These are phyloP conservation scores for Candida schatavii DNA, from an alignment of 805 yeast species.

Conservation along the genomic window DNA sequence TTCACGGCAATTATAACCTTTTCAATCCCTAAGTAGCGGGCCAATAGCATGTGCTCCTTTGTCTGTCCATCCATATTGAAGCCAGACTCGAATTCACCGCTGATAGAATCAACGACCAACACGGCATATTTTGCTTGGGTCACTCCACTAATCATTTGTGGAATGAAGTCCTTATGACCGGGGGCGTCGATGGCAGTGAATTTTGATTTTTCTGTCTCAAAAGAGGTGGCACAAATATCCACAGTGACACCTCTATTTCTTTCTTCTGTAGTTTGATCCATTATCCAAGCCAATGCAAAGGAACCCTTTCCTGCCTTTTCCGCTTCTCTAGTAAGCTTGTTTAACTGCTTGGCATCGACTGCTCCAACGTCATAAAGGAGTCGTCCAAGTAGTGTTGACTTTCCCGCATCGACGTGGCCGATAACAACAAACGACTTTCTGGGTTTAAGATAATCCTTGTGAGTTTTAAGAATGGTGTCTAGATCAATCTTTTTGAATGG, in stretches of 20 bases:
- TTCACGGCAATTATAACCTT: slow-evolving; percentile 61
- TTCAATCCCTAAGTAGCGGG: slow-evolving; percentile 64
- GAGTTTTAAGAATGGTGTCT: slow-evolving; percentile 31
- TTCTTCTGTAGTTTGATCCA: slow-evolving; percentile 80
- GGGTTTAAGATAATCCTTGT: slow-evolving; percentile 43
- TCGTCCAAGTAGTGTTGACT: slow-evolving; percentile 77
- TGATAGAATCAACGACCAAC: slow-evolving; percentile 63
- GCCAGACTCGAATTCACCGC: slow-evolving; percentile 70
- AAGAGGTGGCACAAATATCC: slow-evolving; percentile 67
- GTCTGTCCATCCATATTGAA: slow-evolving; percentile 70
- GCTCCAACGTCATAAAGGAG: slow-evolving; percentile 64
- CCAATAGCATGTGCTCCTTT: slow-evolving; percentile 71
- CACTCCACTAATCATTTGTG: slow-evolving; percentile 83
- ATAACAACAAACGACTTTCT: slow-evolving; percentile 72
- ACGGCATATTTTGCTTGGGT: slow-evolving; percentile 75
- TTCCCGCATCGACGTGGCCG: slow-evolving; percentile 87
- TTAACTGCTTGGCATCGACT: slow-evolving; percentile 61
- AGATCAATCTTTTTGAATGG: slow-evolving; percentile 46
- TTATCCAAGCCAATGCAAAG: slow-evolving; percentile 80
- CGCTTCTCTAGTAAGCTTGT: slow-evolving; percentile 62
- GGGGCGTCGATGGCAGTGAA: slow-evolving; percentile 83
- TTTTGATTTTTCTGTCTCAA: slow-evolving; percentile 52
- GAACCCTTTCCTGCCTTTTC: slow-evolving; percentile 70
- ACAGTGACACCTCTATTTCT: slow-evolving; percentile 75
- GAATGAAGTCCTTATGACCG: slow-evolving; percentile 79